Evolutionary conservation across 1,139 yeast genomes (phyloP).

Genomic region (Debaryomyces sp.): DNA sequence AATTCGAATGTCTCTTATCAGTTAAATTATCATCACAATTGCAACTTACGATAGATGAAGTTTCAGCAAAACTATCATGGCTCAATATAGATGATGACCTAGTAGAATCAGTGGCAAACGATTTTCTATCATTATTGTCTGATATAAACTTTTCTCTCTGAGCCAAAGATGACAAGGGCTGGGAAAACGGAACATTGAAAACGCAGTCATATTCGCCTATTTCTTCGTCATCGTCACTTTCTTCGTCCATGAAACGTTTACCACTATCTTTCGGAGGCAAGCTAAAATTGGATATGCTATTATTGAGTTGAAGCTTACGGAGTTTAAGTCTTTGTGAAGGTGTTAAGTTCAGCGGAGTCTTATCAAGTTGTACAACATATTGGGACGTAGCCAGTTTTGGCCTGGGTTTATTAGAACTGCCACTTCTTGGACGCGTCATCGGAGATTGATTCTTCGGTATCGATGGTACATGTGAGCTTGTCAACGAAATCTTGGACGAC

Average conservation of each 20-base stretch:
- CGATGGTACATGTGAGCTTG: conserved; percentile 14
- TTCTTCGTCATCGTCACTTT: conserved; percentile 48
- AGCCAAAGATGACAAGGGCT: conserved; percentile 38
- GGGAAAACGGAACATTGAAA: conserved; percentile 67
- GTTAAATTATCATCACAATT: neutral
- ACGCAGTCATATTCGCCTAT: conserved; percentile 53
- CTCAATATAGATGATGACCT: conserved; percentile 48
- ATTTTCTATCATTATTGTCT: conserved; percentile 23
- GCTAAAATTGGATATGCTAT: conserved; percentile 25
- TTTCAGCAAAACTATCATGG: conserved; percentile 24
- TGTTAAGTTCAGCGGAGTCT: conserved; percentile 34
- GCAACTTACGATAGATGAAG: conserved; percentile 15
- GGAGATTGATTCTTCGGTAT: conserved; percentile 20
- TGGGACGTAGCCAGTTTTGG: conserved; percentile 14
- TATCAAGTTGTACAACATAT: conserved; percentile 26
- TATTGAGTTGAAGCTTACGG: conserved; percentile 31
- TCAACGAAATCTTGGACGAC: conserved; percentile 2
- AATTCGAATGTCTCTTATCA: neutral
- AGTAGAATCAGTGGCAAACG: conserved; percentile 38
- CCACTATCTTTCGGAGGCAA: conserved; percentile 14
- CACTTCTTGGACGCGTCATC: conserved; percentile 20
- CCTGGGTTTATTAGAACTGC: conserved; percentile 9
- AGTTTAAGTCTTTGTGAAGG: conserved; percentile 43
- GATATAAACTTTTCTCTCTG: conserved; percentile 29
- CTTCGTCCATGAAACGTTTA: conserved; percentile 6